Evolutionary conservation across 1,284 basidiomycete species (phyloP).

Genomic region (Phenoliferia sp.): DNA sequence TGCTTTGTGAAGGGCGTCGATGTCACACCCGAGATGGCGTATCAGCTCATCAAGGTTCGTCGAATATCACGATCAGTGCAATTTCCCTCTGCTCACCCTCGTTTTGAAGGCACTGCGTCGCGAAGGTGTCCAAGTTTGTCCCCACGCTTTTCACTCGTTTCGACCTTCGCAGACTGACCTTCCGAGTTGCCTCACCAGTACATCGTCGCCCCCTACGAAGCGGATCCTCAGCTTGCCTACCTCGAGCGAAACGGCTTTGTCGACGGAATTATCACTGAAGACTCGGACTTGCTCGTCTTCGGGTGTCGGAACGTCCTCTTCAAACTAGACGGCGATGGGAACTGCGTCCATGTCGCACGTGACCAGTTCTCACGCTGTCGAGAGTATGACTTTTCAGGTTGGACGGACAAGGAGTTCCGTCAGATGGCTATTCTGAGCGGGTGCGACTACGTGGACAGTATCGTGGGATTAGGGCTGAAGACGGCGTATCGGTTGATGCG

Average conservation of each 20-base stretch:
- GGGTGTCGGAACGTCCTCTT: constrained; percentile 73
- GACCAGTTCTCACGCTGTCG: constrained; percentile 67
- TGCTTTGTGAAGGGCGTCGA: constrained; percentile 87
- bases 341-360: constrained; percentile 74
- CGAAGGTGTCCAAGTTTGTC: constrained; percentile 54
- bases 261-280: constrained; percentile 93
- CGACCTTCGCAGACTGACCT: not conserved
- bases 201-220: constrained; percentile 96
- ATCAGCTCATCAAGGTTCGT: constrained; percentile 87
- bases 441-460: constrained; percentile 72
- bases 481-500: constrained; percentile 80
- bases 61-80: not conserved
- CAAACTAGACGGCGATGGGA: constrained; percentile 75
- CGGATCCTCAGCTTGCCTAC: constrained; percentile 93
- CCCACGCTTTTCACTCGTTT: too few relatives aligned
- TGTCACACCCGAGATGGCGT: constrained; percentile 95
- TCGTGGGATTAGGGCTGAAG: constrained; percentile 54
- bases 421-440: constrained; percentile 77
- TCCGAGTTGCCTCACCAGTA: constrained; percentile 52
- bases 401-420: constrained; percentile 85
- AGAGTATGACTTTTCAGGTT: constrained; percentile 74
- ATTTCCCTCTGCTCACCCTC: not conserved
- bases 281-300: constrained; percentile 96
- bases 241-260: constrained; percentile 78
- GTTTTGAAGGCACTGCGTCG: constrained; percentile 65